Evolutionary conservation across 768 basidiomycete species (phyloP), one percentile per base, ranked within the genome.

Genomic region (Pisolithus marmoratus): DNA sequence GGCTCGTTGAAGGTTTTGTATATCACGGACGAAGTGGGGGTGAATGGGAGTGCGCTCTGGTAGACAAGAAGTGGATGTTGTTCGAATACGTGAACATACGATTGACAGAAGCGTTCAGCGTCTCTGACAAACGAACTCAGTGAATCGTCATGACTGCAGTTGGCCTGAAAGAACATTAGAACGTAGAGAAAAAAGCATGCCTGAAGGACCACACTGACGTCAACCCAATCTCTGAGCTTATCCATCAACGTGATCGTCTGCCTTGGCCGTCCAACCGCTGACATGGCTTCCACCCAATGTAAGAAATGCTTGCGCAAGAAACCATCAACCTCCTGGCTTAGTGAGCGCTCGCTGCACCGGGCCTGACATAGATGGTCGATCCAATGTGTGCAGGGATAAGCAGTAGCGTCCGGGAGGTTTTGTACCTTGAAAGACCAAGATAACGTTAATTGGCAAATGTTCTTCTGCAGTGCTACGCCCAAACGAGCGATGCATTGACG

Each of bases 221-320:
- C 49, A 24, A 63, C 14, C 65, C 65, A 67, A 46, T 58, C 65
- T 48, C 59, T 60, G 34, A 67, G 40, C 14, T 52, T 60, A 43
- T 59, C 52, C 55, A 65, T 60, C 8, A 57, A 46, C 20, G 61
- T 59, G 11, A 65, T 69, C 17, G 67, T 69, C 47, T 65, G 65
- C 46, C 67, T 67, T 27, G 67, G 60, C 44, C 54, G 67, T 49
- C 37, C 61, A 50, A 71, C 54, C 40, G 61, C 22, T n/a, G 61
- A 49, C 68, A 69, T 68, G 24, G 51, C 57, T 43, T 69, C 69
- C 40, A 71, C 60, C 68, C 68, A 69, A 48, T 71, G 67, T 9
- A 69, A 46, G 3, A 71, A 62, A 37, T 69, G 63, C 23, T 38
- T 45, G 8, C 38, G 43, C 47, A 68, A 47, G 51, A 68, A 66